Conservation (phyloP, 352 stramenopile species). For the Phytophthora cryptogea region DNA sequence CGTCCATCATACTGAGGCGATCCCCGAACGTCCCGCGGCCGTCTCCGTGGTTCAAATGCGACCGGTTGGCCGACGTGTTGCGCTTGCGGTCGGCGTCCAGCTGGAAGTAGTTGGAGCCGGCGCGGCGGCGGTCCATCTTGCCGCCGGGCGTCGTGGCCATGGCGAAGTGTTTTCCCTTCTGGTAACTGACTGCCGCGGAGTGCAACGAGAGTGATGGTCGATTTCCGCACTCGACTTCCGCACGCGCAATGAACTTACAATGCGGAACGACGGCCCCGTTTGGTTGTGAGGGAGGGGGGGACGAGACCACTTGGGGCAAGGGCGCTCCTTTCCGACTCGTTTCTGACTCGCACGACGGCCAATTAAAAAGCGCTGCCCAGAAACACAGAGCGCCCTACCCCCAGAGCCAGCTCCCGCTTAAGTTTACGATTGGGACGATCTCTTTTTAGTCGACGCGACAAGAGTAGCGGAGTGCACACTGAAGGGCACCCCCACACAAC, state of each 20-base stretch:
- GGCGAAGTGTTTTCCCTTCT: neutral
- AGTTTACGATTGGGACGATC: too few species aligned
- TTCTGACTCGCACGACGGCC: constrained; percentile 24
- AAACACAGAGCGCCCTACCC: constrained; percentile 12
- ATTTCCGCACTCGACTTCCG: neutral
- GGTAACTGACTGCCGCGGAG: too few species aligned
- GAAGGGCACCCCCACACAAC: too few species aligned
- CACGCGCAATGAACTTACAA: constrained; percentile 8
- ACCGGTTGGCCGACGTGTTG: constrained; percentile 54
- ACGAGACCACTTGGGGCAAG: neutral
- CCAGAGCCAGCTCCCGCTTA: constrained; percentile 28
- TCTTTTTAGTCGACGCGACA: too few species aligned
- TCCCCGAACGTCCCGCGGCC: constrained; percentile 58
- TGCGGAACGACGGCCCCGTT: constrained; percentile 7
- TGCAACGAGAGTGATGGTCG: constrained; percentile 19
- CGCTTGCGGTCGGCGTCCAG: constrained; percentile 79
- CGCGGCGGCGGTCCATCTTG: constrained; percentile 63
- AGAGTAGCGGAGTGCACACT: too few species aligned
- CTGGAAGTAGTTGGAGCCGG: constrained; percentile 88
- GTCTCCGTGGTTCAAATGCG: constrained; percentile 42
- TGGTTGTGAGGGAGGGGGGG: constrained; percentile 22
- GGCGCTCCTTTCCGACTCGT: constrained; percentile 4
- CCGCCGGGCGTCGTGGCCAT: constrained; percentile 43
- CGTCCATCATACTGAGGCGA: constrained; percentile 74
- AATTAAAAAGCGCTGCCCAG: constrained; percentile 19